phyloP scores from a whole-genome alignment of 2,329 filamentous ascomycete species.

The Daldinia eschscholtzii region DNA sequence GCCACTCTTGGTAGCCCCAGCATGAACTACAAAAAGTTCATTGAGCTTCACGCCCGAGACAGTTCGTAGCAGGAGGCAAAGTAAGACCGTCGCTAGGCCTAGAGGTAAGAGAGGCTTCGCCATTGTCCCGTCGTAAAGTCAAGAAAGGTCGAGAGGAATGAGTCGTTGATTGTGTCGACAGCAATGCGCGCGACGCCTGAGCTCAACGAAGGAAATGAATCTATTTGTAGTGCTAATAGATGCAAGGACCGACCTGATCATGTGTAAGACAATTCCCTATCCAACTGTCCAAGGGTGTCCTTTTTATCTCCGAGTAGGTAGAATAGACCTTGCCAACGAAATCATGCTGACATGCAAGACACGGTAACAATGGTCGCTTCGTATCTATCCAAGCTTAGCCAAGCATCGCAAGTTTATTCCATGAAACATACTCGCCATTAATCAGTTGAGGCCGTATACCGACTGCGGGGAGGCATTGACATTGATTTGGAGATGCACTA shows the following conservation, averaged over 20 bases:
- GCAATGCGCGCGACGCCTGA: too few species aligned
- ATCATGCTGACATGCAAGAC: background rate
- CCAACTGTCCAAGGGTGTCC: background rate
- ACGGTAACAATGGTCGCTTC: background rate
- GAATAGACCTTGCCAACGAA: background rate
- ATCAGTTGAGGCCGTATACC: too few species aligned
- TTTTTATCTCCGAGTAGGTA: background rate
- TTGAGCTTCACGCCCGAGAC: background rate
- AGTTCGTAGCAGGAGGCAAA: background rate
- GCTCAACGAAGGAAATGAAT: too few species aligned
- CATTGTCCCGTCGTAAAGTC: background rate
- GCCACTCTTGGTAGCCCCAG: background rate
- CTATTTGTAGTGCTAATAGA: too few species aligned
- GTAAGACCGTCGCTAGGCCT: background rate
- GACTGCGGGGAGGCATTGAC: background rate
- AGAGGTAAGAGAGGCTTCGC: background rate
- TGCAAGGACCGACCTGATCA: background rate
- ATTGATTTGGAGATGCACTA: background rate
- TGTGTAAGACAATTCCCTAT: background rate
- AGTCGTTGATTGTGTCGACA: too few species aligned
- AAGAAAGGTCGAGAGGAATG: too few species aligned
- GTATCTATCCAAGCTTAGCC: background rate
- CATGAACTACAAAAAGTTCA: background rate
- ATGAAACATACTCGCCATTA: background rate
- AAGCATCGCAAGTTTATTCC: background rate